Evolutionary conservation across 192 early-diverging fungal genomes (phyloP).

Genomic region (Piromyces sp.): DNA sequence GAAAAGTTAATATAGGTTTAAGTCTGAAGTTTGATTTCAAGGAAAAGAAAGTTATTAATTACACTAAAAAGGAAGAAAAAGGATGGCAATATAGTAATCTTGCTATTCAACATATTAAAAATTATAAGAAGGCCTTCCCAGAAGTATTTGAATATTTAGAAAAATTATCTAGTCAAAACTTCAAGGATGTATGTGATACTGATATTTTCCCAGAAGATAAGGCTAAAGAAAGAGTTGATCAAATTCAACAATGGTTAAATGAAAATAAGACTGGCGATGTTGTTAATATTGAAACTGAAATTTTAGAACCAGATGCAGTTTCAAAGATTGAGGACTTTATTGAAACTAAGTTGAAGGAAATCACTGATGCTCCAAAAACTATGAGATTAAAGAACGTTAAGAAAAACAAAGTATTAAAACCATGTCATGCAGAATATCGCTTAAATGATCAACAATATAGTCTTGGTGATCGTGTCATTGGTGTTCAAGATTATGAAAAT

Average conservation of each 20-base stretch:
- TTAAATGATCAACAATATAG: constrained; percentile 59
- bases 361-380: constrained; percentile 4
- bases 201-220: neutral
- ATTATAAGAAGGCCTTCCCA: constrained; percentile 28
- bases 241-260: neutral
- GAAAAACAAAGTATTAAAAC: constrained; percentile 46
- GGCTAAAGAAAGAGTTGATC: neutral
- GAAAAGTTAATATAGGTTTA: constrained; percentile 57
- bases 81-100: constrained; percentile 75
- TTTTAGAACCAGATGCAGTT: constrained; percentile 6
- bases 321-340: constrained; percentile 17
- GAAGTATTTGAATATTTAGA: neutral
- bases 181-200: neutral
- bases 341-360: neutral
- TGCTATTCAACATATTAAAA: constrained; percentile 52
- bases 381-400: constrained; percentile 18
- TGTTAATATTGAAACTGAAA: neutral
- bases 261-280: neutral
- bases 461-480: constrained; percentile 76
- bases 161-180: neutral
- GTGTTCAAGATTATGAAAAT: constrained; percentile 43
- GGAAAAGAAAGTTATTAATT: constrained; percentile 72
- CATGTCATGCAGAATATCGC: constrained; percentile 50
- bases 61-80: constrained; percentile 52
- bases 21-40: constrained; percentile 81